These are phyloP conservation scores for Stropharia rugosoannulata DNA, from an alignment of 768 basidiomycete genomes.

Conservation along the genomic window DNA sequence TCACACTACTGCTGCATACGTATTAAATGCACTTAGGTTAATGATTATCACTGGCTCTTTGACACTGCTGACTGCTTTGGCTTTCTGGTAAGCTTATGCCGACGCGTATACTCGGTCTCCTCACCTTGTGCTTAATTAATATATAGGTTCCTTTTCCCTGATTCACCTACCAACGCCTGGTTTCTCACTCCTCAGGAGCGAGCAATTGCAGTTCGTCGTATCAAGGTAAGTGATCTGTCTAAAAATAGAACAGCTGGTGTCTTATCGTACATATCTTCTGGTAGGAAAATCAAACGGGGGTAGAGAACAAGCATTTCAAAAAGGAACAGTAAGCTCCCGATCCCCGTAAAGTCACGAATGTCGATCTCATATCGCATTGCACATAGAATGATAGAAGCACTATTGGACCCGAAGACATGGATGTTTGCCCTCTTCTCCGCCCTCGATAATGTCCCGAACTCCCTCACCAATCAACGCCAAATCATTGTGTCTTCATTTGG, in stretches of 20 bases:
- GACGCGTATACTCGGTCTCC: not conserved
- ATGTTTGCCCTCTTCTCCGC: slow-evolving; percentile 69
- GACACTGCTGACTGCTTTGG: slow-evolving; percentile 49
- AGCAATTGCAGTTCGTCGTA: slow-evolving; percentile 57
- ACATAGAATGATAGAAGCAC: slow-evolving; percentile 63
- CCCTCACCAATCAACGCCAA: slow-evolving; percentile 58
- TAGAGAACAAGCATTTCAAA: slow-evolving; percentile 83
- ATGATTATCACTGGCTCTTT: slow-evolving; percentile 69
- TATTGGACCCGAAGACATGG: slow-evolving; percentile 73
- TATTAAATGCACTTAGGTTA: slow-evolving; percentile 36
- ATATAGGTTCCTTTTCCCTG: slow-evolving; percentile 65
- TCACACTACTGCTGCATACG: not conserved
- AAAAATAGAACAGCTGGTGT: not conserved
- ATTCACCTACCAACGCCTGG: slow-evolving; percentile 74
- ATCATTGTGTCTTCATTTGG: slow-evolving; percentile 70
- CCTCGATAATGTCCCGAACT: slow-evolving; percentile 64
- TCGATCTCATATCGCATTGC: not conserved
- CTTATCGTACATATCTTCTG: not conserved
- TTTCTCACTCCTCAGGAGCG: slow-evolving; percentile 71
- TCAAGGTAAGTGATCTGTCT: slow-evolving; percentile 44
- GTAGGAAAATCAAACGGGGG: slow-evolving; percentile 75
- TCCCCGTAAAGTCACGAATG: not conserved
- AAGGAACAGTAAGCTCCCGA: slow-evolving; percentile 63
- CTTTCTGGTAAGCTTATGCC: slow-evolving; percentile 48
- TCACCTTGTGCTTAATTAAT: not conserved